These are phyloP conservation scores for Mycena olivaceomarginata DNA, from an alignment of 768 basidiomycete species.

Conservation along the genomic window DNA sequence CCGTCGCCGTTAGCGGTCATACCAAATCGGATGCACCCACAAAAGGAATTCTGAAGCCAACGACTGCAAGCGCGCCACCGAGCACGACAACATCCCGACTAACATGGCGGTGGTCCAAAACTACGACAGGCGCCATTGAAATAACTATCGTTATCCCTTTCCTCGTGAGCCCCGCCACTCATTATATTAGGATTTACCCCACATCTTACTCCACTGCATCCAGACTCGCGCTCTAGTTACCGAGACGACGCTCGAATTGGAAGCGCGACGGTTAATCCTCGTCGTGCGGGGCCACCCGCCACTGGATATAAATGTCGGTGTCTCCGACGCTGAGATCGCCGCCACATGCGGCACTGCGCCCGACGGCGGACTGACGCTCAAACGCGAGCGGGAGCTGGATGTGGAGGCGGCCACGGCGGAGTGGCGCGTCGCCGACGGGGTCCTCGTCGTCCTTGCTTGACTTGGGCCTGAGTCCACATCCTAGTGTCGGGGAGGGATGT, in stretches of 20 bases:
- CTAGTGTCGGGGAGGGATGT: background rate
- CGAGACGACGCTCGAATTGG: constrained; percentile 77
- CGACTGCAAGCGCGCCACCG: constrained; percentile 22
- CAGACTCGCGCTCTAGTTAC: constrained; percentile 70
- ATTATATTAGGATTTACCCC: constrained; percentile 15
- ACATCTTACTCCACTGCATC: background rate
- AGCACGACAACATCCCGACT: constrained; percentile 51
- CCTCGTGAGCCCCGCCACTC: constrained; percentile 60
- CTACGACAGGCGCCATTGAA: constrained; percentile 60
- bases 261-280: constrained; percentile 75
- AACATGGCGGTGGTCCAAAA: constrained; percentile 74
- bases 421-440: constrained; percentile 76
- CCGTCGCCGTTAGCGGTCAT: background rate
- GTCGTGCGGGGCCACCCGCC: constrained; percentile 66
- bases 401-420: constrained; percentile 80
- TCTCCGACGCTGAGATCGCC: constrained; percentile 73
- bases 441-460: constrained; percentile 67
- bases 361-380: constrained; percentile 64
- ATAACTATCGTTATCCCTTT: constrained; percentile 73
- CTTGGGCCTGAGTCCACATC: background rate
- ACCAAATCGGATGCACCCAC: constrained; percentile 35
- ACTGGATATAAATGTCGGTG: constrained; percentile 76
- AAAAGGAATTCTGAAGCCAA: constrained; percentile 65
- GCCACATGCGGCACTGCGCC: constrained; percentile 43
- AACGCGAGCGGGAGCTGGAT: constrained; percentile 75